phyloP scores from a whole-genome alignment of 2,329 filamentous ascomycete genomes.

The Trichoderma breve region DNA sequence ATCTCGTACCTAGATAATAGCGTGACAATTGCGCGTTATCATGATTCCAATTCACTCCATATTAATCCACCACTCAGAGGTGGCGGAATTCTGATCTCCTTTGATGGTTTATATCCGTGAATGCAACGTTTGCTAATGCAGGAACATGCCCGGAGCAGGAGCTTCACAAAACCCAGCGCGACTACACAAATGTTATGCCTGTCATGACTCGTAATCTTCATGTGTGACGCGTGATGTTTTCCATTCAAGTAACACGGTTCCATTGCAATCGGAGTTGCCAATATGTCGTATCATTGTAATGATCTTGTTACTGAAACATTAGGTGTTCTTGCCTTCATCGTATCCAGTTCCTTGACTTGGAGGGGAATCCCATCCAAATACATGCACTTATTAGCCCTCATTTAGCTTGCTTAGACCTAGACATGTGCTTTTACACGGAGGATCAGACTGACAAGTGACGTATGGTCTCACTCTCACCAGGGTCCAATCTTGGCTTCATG shows the following conservation, averaged over 20 bases:
- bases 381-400: no score
- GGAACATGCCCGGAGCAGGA: not conserved
- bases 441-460: not conserved
- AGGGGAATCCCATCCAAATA: no score
- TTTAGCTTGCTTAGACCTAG: not conserved
- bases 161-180: no score
- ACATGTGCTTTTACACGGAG: not conserved
- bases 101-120: not conserved
- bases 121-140: not conserved
- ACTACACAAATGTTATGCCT: not conserved
- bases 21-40: not conserved
- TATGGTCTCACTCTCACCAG: not conserved
- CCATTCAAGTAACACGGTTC: not conserved
- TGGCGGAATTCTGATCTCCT: not conserved
- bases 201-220: not conserved
- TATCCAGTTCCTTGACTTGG: accelerated
- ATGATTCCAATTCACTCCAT: not conserved
- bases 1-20: not conserved
- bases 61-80: not conserved
- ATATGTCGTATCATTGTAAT: not conserved
- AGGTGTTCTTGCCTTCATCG: not conserved
- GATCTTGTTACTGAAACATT: not conserved
- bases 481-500: not conserved
- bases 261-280: not conserved
- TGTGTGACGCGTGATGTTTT: not conserved